Base-by-base conservation (phyloP, 306 rosid genomes). In the Prunus mira region DNA sequence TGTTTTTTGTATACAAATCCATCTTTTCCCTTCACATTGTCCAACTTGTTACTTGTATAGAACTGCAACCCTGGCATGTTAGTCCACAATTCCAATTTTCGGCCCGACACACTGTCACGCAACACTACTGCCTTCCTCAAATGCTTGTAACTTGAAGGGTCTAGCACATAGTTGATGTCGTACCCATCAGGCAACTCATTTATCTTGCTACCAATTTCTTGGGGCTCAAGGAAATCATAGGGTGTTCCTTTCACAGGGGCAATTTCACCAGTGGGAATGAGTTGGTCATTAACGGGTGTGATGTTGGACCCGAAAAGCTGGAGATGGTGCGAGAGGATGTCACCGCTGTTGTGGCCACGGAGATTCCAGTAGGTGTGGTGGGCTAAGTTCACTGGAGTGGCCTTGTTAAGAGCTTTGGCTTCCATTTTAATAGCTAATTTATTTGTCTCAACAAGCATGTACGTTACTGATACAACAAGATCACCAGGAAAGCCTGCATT, bases 341-440 rank as follows among this genome's bases (percentile, higher is more conserved):
- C 84, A 4, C 96, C 92, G 11, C 88, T 88, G 74, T 78, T 38
- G 52, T 88, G 92, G 12, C 97, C 97, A 30, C 88, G 62, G 9
- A 90, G 83, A 46, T 92, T 92, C 97, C 96, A 90, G 81, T 90
- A 84, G 1, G 89, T 20, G 12, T 90, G 96, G 19, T 92, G 96
- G 3, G 97, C 96, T 14, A 88, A 58, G 73, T 92, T 90, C 56
- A 90, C 88, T 12, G 93, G 97, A 13, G 96, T 88, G 67, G 86
- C 82, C 72, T 90, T 74, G 82, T 87, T 78, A 11, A 78, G 47
- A 18, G 96, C 25, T 54, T 74, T 72, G 3, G 97, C 93, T 43
- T 20, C 68, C 92, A 90, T 88, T 76, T 65, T 84, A 57, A 92
- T 89, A 5, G 51, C 84, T 24, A 88, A 66, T 73, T 74, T 49